Evolutionary conservation across 2,329 filamentous ascomycete genomes (phyloP).

Genomic region (Coniochaeta ligniaria): DNA sequence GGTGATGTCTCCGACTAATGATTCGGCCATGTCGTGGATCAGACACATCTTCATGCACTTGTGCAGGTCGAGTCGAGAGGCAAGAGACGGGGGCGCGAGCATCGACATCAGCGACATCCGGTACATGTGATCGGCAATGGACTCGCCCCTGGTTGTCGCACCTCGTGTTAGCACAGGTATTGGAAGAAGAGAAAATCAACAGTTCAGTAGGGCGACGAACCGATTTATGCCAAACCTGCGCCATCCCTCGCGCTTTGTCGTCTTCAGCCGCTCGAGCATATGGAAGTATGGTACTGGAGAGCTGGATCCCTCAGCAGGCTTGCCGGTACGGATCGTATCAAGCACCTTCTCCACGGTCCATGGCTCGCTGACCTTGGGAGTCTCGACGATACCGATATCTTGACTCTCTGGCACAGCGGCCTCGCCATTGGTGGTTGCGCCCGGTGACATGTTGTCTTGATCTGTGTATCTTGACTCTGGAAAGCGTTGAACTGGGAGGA

Average conservation of each 20-base stretch:
- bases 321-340: conserved; percentile 50
- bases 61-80: conserved; percentile 63
- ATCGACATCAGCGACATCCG: conserved; percentile 97
- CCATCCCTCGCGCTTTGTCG: conserved; percentile 94
- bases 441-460: background rate
- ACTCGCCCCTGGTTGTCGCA: conserved; percentile 60
- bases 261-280: conserved; percentile 88
- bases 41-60: conserved; percentile 94
- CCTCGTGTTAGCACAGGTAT: conserved; percentile 2
- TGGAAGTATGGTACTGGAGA: conserved; percentile 92
- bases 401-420: background rate
- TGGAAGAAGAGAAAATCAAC: background rate
- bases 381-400: conserved; percentile 28
- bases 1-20: conserved; percentile 92
- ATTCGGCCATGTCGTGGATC: conserved; percentile 95
- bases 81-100: conserved; percentile 73
- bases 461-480: background rate
- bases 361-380: conserved; percentile 32
- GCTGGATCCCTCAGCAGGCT: conserved; percentile 50
- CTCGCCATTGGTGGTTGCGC: background rate
- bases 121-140: conserved; percentile 98
- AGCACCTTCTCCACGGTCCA: conserved; percentile 60
- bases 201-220: conserved; percentile 24
- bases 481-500: background rate
- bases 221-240: conserved; percentile 70